Conservation (phyloP, 176 grass and related monocot genomes). For the Paspalum vaginatum region DNA sequence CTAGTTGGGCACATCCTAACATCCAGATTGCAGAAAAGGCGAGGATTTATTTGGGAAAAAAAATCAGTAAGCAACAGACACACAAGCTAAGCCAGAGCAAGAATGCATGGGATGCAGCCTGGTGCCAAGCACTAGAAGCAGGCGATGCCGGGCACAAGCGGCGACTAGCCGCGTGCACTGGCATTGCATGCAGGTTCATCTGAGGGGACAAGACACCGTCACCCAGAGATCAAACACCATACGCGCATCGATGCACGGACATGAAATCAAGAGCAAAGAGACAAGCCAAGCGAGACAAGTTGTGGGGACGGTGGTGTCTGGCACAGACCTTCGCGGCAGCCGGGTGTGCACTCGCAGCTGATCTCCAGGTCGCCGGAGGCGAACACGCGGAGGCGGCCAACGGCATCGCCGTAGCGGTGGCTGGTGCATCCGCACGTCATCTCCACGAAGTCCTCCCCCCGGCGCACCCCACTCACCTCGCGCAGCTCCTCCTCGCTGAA, state of each 20-base stretch:
- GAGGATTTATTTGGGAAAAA: conserved; percentile 17
- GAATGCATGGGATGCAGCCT: conserved; percentile 49
- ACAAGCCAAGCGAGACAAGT: conserved; percentile 20
- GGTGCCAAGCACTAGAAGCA: conserved; percentile 31
- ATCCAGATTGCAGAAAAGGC: conserved; percentile 40
- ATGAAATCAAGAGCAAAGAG: conserved; percentile 58
- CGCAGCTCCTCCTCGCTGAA: conserved; percentile 88
- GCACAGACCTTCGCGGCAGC: conserved; percentile 82
- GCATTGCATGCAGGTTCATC: conserved; percentile 64
- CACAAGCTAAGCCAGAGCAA: conserved; percentile 30
- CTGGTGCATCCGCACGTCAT: conserved; percentile 98
- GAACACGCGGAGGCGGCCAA: conserved; percentile 82
- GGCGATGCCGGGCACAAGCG: conserved; percentile 19
- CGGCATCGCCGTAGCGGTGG: conserved; percentile 95
- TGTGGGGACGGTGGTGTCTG: neutral
- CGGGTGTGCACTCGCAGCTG: conserved; percentile 87
- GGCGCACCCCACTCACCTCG: conserved; percentile 74
- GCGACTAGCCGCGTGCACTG: conserved; percentile 34
- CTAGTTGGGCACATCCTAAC: conserved; percentile 32
- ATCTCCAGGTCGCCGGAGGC: conserved; percentile 85
- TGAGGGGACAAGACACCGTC: conserved; percentile 19
- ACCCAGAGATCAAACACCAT: conserved; percentile 53
- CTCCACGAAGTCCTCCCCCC: conserved; percentile 66
- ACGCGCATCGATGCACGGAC: conserved; percentile 47
- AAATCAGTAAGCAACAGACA: conserved; percentile 31